Conservation (phyloP, 176 grass and related monocot genomes). For the Elaeis guineensis region DNA sequence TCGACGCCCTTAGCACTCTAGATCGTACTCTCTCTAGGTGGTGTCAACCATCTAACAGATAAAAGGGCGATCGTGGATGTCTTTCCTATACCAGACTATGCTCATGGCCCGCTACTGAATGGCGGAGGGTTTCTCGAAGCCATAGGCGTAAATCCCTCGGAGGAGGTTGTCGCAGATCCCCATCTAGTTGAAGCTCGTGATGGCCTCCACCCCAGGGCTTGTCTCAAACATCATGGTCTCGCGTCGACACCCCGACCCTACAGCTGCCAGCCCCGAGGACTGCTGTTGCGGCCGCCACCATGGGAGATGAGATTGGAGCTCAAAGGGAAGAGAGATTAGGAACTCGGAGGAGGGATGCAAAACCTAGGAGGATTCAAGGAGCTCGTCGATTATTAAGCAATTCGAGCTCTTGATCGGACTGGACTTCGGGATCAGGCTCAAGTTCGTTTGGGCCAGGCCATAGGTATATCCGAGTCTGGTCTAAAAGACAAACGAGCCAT, state of each 20-base stretch:
- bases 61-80: not conserved
- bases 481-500: no score
- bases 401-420: no score
- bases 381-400: no score
- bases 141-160: constrained; percentile 8
- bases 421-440: no score
- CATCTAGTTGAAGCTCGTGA: constrained; percentile 89
- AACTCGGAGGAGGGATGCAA: not conserved
- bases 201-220: constrained; percentile 69
- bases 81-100: not conserved
- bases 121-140: constrained; percentile 5
- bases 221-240: constrained; percentile 85
- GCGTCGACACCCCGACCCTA: constrained; percentile 40
- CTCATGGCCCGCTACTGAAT: not conserved
- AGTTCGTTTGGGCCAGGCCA: no score
- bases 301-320: not conserved
- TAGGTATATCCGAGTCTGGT: no score
- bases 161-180: constrained; percentile 87
- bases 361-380: not conserved
- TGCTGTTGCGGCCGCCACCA: constrained; percentile 22
- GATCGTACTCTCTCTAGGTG: not conserved
- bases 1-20: no score
- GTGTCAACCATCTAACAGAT: constrained; percentile 1
- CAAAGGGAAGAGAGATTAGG: not conserved
- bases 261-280: constrained; percentile 11